These are phyloP conservation scores for Lomentospora prolificans DNA, from an alignment of 2,329 filamentous ascomycete species.

Conservation along the genomic window DNA sequence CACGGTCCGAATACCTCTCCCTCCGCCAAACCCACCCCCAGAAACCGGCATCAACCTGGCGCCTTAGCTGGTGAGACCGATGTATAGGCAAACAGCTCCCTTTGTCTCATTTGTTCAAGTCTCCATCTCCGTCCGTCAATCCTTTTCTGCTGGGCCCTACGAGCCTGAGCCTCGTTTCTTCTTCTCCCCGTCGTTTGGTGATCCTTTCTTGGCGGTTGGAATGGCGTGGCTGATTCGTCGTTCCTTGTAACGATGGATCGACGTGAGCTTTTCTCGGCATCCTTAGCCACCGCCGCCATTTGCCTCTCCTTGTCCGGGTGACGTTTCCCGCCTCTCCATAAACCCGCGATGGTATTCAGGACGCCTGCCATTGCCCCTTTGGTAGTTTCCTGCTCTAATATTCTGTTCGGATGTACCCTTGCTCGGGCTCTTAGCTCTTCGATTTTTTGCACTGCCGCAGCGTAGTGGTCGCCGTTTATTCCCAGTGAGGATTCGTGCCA, in stretches of 20 bases:
- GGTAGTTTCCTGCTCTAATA: neutral
- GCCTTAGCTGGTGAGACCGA: neutral
- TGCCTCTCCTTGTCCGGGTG: neutral
- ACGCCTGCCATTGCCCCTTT: neutral
- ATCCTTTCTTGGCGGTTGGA: too few species aligned
- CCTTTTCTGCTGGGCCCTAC: neutral
- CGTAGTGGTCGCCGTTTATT: neutral
- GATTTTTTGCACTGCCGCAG: neutral
- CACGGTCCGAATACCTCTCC: too few species aligned
- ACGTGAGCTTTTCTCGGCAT: too few species aligned
- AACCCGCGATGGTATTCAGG: neutral
- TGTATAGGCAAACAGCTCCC: neutral
- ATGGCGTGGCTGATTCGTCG: neutral
- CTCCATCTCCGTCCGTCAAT: neutral
- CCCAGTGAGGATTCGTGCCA: neutral
- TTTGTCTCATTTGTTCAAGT: neutral
- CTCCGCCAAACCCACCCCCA: too few species aligned
- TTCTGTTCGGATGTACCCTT: neutral
- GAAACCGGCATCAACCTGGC: neutral
- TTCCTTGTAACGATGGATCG: too few species aligned
- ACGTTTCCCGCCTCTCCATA: neutral
- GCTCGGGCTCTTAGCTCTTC: neutral
- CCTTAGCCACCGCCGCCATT: neutral
- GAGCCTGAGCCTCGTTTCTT: neutral
- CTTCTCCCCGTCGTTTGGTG: neutral